Conservation (phyloP, 805 yeast genomes). For the Nematodospora valgi region DNA sequence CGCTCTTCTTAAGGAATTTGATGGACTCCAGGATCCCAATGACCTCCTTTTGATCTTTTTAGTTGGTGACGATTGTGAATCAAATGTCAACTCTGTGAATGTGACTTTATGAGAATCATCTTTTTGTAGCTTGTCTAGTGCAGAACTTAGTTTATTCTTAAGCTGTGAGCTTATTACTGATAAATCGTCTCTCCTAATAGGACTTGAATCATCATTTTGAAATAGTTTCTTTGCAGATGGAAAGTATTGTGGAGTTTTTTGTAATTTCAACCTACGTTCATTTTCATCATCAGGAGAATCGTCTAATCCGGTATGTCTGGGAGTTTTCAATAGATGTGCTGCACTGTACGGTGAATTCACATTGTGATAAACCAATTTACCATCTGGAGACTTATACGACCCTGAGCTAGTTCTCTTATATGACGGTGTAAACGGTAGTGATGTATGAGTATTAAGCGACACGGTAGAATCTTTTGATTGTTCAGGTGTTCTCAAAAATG, state of each 20-base stretch:
- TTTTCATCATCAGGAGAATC: slow-evolving; percentile 21
- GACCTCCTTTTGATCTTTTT: slow-evolving; percentile 12
- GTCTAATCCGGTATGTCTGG: slow-evolving; percentile 29
- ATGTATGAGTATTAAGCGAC: slow-evolving; percentile 14
- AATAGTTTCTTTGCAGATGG: slow-evolving; percentile 37
- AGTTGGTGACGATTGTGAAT: slow-evolving; percentile 23
- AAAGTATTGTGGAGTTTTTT: slow-evolving; percentile 39
- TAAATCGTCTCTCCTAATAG: slow-evolving; percentile 28
- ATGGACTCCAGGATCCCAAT: slow-evolving; percentile 16
- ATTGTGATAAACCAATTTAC: slow-evolving; percentile 20
- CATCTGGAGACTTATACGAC: slow-evolving; percentile 32
- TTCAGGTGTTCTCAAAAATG: slow-evolving; percentile 36
- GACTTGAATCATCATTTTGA: slow-evolving; percentile 20
- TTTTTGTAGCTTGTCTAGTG: slow-evolving; percentile 37
- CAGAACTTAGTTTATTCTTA: slow-evolving; percentile 35
- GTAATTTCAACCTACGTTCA: slow-evolving; percentile 23
- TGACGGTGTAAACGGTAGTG: slow-evolving; percentile 38
- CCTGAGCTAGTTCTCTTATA: slow-evolving; percentile 32
- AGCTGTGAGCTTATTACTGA: slow-evolving; percentile 37
- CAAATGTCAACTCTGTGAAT: slow-evolving; percentile 29
- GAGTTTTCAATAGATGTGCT: slow-evolving; percentile 27
- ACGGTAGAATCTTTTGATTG: slow-evolving; percentile 16
- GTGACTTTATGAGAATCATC: slow-evolving; percentile 20
- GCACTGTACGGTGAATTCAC: slow-evolving; percentile 27
- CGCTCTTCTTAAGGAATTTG: slow-evolving; percentile 22